Base-by-base conservation (phyloP, 2,329 filamentous ascomycete genomes). In the Fusarium pseudonygamai region DNA sequence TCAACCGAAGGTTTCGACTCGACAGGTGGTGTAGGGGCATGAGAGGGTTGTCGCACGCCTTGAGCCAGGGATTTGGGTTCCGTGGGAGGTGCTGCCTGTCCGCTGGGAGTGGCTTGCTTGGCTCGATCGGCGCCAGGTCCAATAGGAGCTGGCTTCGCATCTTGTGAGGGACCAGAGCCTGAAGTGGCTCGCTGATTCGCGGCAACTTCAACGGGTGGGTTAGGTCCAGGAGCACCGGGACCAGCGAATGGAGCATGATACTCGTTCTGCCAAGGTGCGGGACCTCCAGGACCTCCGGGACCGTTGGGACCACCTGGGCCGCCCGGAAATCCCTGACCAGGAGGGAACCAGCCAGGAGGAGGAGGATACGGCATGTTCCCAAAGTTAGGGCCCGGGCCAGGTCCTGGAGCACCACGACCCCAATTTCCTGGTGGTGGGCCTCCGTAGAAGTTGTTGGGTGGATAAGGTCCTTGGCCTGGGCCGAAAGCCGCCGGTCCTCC, bases 361-460 rank as follows among this genome's bases (percentile, higher is more conserved):
- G 91, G 92, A 72, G 93, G 93, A 80, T 95, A 97, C 3, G 92
- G 92, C 88, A 94, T 92, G 74, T 91, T 91, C 74, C 90, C 90
- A 77, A 92, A 94, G 32, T 89, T 89, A 70, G 91, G 91, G 47
- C 85, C 87, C 64, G 85, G 84, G 13, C 79, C 86, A 34, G 87
- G 86, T 24, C 92, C 92, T 32, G 85, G 85, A 37, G 80, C 86
- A 61, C 78, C 88, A 73, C 87, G 86, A 71, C 87, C 87, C 87
- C 88, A 90, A 77, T 85, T 84, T 24, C 84, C 85, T 74, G 86
- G 86, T 53, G 88, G 89, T 71, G 84, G 82, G 47, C 83, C 83
- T 64, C 83, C 85, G 76, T 88, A 85, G 77, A 84, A 85, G 71
- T 84, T 83, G 68, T 85, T 86, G 18, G 83, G 84, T 45, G 83